These are phyloP conservation scores for Lasiosphaeriaceae sp. DNA, from an alignment of 495 filamentous ascomycete genomes.

Conservation along the genomic window DNA sequence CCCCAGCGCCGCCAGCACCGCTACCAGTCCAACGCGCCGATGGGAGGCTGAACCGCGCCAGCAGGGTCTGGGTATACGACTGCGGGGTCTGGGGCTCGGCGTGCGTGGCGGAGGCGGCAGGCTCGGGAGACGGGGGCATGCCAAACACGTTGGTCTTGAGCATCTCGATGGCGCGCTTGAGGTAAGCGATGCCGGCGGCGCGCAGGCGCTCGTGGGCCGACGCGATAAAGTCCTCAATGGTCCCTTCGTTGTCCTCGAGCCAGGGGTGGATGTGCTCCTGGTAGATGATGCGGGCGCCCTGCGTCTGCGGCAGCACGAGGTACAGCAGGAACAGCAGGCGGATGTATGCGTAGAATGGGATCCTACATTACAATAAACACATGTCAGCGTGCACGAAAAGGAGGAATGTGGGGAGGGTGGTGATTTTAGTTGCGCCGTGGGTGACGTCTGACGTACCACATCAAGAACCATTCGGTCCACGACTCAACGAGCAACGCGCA, in stretches of 20 bases:
- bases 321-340: slow-evolving; percentile 86
- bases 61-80: slow-evolving; percentile 72
- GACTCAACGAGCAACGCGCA: slow-evolving; percentile 79
- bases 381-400: neutral
- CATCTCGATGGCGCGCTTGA: slow-evolving; percentile 73
- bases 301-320: slow-evolving; percentile 94
- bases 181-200: slow-evolving; percentile 72
- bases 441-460: slow-evolving; percentile 53
- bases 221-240: slow-evolving; percentile 88
- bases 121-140: slow-evolving; percentile 49
- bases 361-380: slow-evolving; percentile 40
- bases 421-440: no score
- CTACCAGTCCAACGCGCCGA: slow-evolving; percentile 39
- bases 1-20: slow-evolving; percentile 27
- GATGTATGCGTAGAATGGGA: slow-evolving; percentile 93
- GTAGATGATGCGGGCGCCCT: slow-evolving; percentile 84
- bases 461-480: slow-evolving; percentile 79
- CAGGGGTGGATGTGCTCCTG: slow-evolving; percentile 82
- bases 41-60: slow-evolving; percentile 83
- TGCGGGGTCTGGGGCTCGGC: slow-evolving; percentile 35
- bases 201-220: slow-evolving; percentile 75
- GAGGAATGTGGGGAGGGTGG: no score
- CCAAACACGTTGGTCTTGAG: slow-evolving; percentile 71
- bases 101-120: slow-evolving; percentile 35
- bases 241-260: slow-evolving; percentile 77